Evolutionary conservation across 2,329 filamentous ascomycete genomes (phyloP), one percentile per base, ranked within the genome.

Genomic region (Chrysosphaeria jannelii): DNA sequence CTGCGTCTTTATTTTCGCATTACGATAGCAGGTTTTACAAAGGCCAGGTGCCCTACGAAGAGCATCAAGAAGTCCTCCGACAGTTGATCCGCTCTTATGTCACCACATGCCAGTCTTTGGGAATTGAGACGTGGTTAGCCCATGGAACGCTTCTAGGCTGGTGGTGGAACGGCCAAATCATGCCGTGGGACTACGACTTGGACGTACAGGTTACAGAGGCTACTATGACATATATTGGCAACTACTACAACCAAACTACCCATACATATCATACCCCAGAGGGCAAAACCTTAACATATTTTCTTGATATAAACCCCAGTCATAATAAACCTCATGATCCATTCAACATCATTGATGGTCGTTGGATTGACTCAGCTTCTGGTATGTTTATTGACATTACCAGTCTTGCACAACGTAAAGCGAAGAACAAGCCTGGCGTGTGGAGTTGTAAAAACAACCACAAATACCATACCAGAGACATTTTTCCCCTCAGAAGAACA

Each of bases 371-470:
- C 41, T 53, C 54, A 28, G 43, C 47, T 26, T 85, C 66, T 34
- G 74, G 74, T 22, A 53, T 81, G 36, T 88, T 71, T 41, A 64
- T 85, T 40, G 74, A 85, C 40, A 76, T 88, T 36, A 85, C 75
- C 1, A 72, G 60, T 8, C 45, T 85, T 17, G 58, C 59, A 23
- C 67, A 76, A 45, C 57, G 66, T 11, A 51, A 74, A 15, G 53
- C 57, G 0, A 46, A 48, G 10, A 41, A 40, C 3, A 35, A 46
- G 11, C 69, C 71, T 0, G 68, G 69, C 5, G 40, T 70, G 14
- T 72, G 68, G 60, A 63, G 59, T 35, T 81, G 72, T 46, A 81
- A 81, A 48, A 79, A 85, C 38, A 55, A 56, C 35, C 75, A 88
- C 43, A 48, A 52, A 21, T 85, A 85, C 41, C 43, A 47, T 20